Base-by-base conservation (phyloP, 2,329 filamentous ascomycete species). In the Colletotrichum camelliae region DNA sequence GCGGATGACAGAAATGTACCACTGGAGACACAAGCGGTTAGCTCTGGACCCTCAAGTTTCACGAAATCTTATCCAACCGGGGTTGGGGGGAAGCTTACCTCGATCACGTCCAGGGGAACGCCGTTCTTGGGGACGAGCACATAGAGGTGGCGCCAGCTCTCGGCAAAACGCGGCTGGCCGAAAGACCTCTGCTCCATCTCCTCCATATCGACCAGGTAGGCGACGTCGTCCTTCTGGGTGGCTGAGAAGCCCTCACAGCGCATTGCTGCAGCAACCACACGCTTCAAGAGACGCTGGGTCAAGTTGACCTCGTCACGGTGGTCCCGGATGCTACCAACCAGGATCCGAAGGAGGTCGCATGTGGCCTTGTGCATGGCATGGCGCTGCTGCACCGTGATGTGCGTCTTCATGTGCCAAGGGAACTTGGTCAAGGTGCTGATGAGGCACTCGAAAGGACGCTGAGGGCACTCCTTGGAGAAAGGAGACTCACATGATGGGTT, bases 401-500 rank as follows among this genome's bases (percentile, higher is more conserved):
- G 79, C 4, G 90, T 83, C 2, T 91, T 86, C 81, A 88, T 86
- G 75, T 90, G 87, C 92, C 92, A 94, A 0, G 92, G 92, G 58
- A 92, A 87, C 85, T 93, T 91, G 75, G 88, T 88, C 48, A 92
- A 80, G 1, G 90, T 93, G 81, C 90, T 92, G 78, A 94, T 92
- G 79, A 94, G 85, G 80, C 88, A 92, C 84, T 94, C 92, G 72
- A 90, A 93, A 2, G 91, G 89, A 16, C 92, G 89, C 83, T 94
- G 91, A 0, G 91, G 91, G 78, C 91, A 93, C 31, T 91, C 87
- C 72, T 86, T 88, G 10, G 90, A 88, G 80, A 91, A 93, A 0
- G 90, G 89, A 15, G 91, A 91, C 91, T 93, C 13, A n/a, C 13
- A 16, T 24, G 12, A 13, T 21, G 64, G 73, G 64, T 75, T 33